These are phyloP conservation scores for Hordeum pubiflorum DNA, from an alignment of 202 grass and related monocot genomes.

Conservation along the genomic window DNA sequence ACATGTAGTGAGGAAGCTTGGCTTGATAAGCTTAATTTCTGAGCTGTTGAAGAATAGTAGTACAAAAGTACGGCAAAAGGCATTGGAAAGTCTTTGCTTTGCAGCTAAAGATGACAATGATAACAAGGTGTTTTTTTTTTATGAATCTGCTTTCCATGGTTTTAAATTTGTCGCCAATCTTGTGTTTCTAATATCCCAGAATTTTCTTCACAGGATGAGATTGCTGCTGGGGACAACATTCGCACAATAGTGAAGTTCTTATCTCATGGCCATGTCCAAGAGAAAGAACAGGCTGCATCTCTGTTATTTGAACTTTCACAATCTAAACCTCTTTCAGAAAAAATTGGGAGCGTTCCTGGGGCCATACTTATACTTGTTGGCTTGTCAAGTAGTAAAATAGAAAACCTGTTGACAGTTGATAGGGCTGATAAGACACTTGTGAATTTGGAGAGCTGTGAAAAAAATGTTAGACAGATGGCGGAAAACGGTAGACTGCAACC, in stretches of 20 bases:
- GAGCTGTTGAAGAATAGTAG: conserved; percentile 68
- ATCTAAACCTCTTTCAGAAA: conserved; percentile 62
- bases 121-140: conserved; percentile 60
- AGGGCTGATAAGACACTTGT: conserved; percentile 71
- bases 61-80: conserved; percentile 50
- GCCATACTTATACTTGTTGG: conserved; percentile 93
- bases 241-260: conserved; percentile 94
- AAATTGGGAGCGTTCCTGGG: conserved; percentile 72
- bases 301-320: conserved; percentile 85
- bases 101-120: conserved; percentile 69
- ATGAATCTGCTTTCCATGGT: neutral
- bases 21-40: conserved; percentile 61
- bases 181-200: conserved; percentile 20
- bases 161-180: neutral
- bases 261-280: conserved; percentile 54
- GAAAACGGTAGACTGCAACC: conserved; percentile 87
- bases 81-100: conserved; percentile 62
- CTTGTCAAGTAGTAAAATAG: conserved; percentile 75
- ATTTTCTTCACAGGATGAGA: conserved; percentile 47
- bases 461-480: conserved; percentile 97
- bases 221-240: conserved; percentile 78
- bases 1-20: conserved; percentile 49
- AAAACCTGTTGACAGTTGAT: conserved; percentile 59
- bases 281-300: conserved; percentile 73
- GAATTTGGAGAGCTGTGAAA: conserved; percentile 83